Base-by-base conservation (phyloP, 331 rosid genomes). In the Acacia pycnantha region DNA sequence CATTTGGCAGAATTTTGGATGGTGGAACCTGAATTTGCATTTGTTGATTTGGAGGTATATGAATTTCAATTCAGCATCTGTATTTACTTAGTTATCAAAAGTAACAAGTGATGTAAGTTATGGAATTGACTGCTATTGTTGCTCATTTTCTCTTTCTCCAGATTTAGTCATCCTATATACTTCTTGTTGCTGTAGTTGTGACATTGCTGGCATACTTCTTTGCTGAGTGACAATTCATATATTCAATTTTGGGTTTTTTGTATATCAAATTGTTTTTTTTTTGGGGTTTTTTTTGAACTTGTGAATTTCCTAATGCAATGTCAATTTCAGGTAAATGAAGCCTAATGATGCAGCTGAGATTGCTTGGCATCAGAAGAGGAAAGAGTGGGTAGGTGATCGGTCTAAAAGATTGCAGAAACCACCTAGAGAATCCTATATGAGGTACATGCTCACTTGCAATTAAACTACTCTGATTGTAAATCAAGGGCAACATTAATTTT, bases 1-100 rank as follows among this genome's bases (percentile, higher is more conserved):
- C 99, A 96, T 89, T 81, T 96, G 85, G 97, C 99, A 16, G 98
- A 96, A 74, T 96, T 96, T 87, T 96, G 98, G 99, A 96, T 94
- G 99, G 97, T 96, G 59, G 99, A 96, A 80, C 99, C 99, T 54
- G 98, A 94, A 89, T 84, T 96, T 79, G 99, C 98, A 1, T 94
- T 96, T 91, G 97, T 98, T 7, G 99, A 94, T 6, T 85, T 94
- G 74, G 77, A 88, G 97, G 99, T 96, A 77, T 29, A 48, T 64
- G 58, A 77, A 44, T 71, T 47, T 58, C 27, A 22, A 79, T 66
- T 70, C 59, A 9, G 50, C 44, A 50, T 61, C 26, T 40, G 0
- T 1, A 62, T 29, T 65, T 65, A 18, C 33, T 19, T 29, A 56
- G 15, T 73, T 79, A 58, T 43, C 12, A 7, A 68, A n/a, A 15